Conservation (phyloP, 768 basidiomycete species). For the Lanmaoa pseudosensibilis region DNA sequence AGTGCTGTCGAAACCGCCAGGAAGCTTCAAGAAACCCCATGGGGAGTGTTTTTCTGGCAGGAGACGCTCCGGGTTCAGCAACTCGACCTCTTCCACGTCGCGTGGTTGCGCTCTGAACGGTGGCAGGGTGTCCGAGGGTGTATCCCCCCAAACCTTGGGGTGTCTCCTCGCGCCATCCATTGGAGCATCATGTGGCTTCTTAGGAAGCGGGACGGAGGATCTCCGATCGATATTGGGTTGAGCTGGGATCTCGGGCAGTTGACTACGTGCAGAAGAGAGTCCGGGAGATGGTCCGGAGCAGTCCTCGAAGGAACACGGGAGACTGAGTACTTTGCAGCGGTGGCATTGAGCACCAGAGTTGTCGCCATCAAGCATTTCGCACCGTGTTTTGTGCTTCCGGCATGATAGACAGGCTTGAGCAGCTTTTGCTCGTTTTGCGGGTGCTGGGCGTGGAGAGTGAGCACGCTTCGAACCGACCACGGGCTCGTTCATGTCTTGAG, state of each 20-base stretch:
- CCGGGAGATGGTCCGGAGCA: constrained; percentile 16
- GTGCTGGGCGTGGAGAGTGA: constrained; percentile 29
- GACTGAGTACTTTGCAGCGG: constrained; percentile 48
- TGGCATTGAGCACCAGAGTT: constrained; percentile 42
- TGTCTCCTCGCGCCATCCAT: constrained; percentile 25
- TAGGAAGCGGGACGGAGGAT: constrained; percentile 22
- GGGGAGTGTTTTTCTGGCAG: constrained; percentile 36
- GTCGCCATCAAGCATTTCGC: constrained; percentile 48
- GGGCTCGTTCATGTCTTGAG: constrained; percentile 22
- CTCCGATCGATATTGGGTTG: constrained; percentile 25
- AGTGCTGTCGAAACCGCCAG: constrained; percentile 44
- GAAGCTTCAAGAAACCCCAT: constrained; percentile 40
- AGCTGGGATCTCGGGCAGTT: constrained; percentile 20
- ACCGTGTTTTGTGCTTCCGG: constrained; percentile 49
- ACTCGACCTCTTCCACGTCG: constrained; percentile 30
- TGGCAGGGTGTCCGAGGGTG: constrained; percentile 12
- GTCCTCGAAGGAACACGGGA: constrained; percentile 48
- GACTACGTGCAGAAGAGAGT: constrained; percentile 19
- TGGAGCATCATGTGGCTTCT: constrained; percentile 19
- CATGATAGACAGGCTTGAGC: constrained; percentile 47
- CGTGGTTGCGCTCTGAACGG: constrained; percentile 20
- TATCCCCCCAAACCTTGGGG: constrained; percentile 23
- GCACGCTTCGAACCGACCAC: constrained; percentile 30
- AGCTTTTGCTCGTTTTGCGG: constrained; percentile 43
- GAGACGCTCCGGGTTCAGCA: constrained; percentile 37